phyloP scores from a whole-genome alignment of 305 asterid genomes.

The Salvia sclarea region DNA sequence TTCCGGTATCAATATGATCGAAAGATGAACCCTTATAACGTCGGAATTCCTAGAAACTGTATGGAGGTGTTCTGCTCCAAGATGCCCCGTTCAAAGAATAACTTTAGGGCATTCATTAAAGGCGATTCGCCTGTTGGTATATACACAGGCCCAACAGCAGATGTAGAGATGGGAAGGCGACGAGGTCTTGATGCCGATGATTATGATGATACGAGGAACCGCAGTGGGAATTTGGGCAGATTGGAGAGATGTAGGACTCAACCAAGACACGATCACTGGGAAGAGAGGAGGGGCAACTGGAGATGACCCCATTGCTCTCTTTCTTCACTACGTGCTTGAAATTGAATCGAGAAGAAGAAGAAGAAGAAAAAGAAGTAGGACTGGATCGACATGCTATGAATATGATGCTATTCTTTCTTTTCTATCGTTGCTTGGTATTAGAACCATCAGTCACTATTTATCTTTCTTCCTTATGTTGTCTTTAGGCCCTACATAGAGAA shows the following conservation, averaged over 20 bases:
- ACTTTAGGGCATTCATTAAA: conserved; percentile 40
- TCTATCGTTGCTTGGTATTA: background rate
- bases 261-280: conserved; percentile 32
- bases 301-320: conserved; percentile 3
- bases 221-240: conserved; percentile 29
- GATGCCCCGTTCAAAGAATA: conserved; percentile 57
- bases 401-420: background rate
- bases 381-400: background rate
- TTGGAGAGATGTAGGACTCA: conserved; percentile 43
- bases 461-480: background rate
- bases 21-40: conserved; percentile 70
- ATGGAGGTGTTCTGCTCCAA: conserved; percentile 56
- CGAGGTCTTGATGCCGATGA: conserved; percentile 33
- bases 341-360: background rate
- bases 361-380: background rate
- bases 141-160: conserved; percentile 27
- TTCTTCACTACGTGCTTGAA: background rate
- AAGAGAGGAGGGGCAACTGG: conserved; percentile 29
- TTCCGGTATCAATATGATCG: conserved; percentile 72
- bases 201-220: conserved; percentile 34
- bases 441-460: background rate
- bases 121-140: conserved; percentile 22
- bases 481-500: background rate
- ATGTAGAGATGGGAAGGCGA: conserved; percentile 39
- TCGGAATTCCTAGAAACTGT: conserved; percentile 54